These are phyloP conservation scores for Pseudevernia furfuracea DNA, from an alignment of 495 filamentous ascomycete genomes.

Conservation along the genomic window DNA sequence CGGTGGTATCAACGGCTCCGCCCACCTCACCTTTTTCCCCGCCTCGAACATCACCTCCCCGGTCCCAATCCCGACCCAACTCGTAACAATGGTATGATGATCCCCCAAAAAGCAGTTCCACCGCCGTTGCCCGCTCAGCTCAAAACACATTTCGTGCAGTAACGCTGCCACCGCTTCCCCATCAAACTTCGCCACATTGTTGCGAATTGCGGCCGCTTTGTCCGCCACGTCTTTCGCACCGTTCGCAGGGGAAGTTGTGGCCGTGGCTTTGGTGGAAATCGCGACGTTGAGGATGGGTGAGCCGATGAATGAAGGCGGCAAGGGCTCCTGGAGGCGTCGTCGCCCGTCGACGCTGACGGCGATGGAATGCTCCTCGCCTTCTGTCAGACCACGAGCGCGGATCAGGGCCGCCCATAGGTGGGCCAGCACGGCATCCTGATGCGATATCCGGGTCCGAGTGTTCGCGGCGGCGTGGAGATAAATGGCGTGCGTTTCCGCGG, in stretches of 20 bases:
- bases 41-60: not conserved
- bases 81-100: not conserved
- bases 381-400: not conserved
- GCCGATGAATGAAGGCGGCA: slow-evolving; percentile 9
- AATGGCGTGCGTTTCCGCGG: not conserved
- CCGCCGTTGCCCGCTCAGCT: not conserved
- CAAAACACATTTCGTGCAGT: slow-evolving; percentile 7
- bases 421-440: slow-evolving; percentile 2
- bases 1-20: not conserved
- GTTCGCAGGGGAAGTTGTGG: not conserved
- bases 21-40: not conserved
- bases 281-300: not conserved
- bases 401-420: slow-evolving; percentile 5
- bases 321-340: not conserved
- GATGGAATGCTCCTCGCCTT: not conserved
- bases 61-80: not conserved
- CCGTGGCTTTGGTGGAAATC: not conserved
- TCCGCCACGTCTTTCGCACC: not conserved
- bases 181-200: not conserved
- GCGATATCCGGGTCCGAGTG: not conserved
- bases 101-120: slow-evolving; percentile 1
- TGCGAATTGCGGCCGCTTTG: not conserved
- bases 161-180: not conserved
- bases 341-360: slow-evolving; percentile 2
- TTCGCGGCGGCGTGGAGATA: not conserved